phyloP scores from a whole-genome alignment of 768 basidiomycete genomes.

The Russula brevipes region DNA sequence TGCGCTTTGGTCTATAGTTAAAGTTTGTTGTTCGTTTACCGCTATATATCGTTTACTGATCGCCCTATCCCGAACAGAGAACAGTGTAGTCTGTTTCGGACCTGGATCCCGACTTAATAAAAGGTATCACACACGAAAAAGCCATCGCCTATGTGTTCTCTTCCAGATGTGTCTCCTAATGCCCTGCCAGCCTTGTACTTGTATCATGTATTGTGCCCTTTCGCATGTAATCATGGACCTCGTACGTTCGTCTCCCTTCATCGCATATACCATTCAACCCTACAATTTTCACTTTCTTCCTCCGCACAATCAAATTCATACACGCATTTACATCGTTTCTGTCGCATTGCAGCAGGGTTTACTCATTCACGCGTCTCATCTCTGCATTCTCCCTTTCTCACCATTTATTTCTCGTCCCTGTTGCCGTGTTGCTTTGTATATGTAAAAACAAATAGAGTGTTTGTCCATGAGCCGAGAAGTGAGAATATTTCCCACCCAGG shows the following conservation, averaged over 20 bases:
- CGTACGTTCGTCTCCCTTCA: neutral
- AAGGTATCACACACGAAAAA: neutral
- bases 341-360: neutral
- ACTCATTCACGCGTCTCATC: neutral
- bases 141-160: neutral
- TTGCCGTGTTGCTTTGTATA: neutral
- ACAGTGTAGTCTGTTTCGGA: slow-evolving; percentile 6
- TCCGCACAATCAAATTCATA: neutral
- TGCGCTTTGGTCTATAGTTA: slow-evolving; percentile 74
- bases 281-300: neutral
- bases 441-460: neutral
- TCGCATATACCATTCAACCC: neutral
- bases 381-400: neutral
- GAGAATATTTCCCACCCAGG: too few species aligned
- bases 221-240: neutral
- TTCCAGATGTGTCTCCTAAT: neutral
- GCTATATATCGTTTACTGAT: neutral
- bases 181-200: neutral
- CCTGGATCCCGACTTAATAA: neutral
- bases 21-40: slow-evolving; percentile 39
- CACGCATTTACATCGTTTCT: neutral
- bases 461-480: neutral
- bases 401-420: neutral
- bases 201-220: neutral
- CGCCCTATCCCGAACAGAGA: neutral